Conservation (phyloP, 192 early-diverging fungal species). For the Spizellomyces sp. region DNA sequence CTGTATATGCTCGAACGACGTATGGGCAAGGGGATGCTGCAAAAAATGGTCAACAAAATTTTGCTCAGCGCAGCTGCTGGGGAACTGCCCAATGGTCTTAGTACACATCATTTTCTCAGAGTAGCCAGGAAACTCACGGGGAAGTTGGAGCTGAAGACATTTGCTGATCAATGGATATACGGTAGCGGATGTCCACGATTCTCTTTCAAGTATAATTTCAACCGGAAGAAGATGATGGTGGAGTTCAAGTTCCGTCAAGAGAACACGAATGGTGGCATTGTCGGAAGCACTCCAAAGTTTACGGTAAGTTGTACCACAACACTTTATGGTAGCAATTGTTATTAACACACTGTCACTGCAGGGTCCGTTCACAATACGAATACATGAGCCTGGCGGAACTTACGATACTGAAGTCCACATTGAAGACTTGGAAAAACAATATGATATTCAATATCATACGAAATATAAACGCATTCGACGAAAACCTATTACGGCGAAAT, state of each 20-base stretch:
- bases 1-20: constrained; percentile 92
- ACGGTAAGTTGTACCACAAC: constrained; percentile 41
- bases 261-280: constrained; percentile 44
- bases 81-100: constrained; percentile 49
- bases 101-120: constrained; percentile 65
- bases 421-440: constrained; percentile 69
- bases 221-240: constrained; percentile 94
- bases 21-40: constrained; percentile 73
- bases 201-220: constrained; percentile 79
- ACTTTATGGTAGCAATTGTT: neutral
- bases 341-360: constrained; percentile 5
- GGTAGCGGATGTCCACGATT: constrained; percentile 89
- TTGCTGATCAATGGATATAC: constrained; percentile 94
- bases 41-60: constrained; percentile 78
- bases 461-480: constrained; percentile 96
- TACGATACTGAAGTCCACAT: constrained; percentile 70
- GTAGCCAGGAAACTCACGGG: constrained; percentile 86
- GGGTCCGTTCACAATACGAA: constrained; percentile 58
- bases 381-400: constrained; percentile 59
- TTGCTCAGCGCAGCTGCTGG: constrained; percentile 66
- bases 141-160: constrained; percentile 67
- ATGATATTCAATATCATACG: constrained; percentile 94
- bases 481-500: constrained; percentile 65
- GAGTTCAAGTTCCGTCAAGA: constrained; percentile 70
- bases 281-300: constrained; percentile 51